Evolutionary conservation across 495 filamentous ascomycete species (phyloP).

Genomic region (Penicillium turbatum): DNA sequence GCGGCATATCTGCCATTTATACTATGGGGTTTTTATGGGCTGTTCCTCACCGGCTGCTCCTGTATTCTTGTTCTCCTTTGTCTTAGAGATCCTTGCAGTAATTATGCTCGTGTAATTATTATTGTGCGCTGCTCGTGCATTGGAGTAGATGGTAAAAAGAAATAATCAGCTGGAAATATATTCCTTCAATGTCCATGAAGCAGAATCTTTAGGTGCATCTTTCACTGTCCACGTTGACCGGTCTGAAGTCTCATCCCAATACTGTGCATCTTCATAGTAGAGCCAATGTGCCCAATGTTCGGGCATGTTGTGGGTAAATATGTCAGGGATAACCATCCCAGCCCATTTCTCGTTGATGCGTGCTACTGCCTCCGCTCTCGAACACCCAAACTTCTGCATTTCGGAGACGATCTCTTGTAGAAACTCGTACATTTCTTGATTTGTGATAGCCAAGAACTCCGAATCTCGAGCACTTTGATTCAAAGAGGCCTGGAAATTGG

Average conservation of each 20-base stretch:
- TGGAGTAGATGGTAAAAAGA: constrained; percentile 6
- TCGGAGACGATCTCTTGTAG: neutral
- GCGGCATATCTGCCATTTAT: constrained; percentile 26
- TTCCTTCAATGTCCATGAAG: neutral
- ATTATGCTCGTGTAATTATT: constrained; percentile 31
- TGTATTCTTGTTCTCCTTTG: constrained; percentile 36
- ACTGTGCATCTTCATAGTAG: neutral
- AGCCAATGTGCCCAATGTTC: neutral
- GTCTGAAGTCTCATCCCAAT: neutral
- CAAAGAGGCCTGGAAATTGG: neutral
- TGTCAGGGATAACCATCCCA: neutral
- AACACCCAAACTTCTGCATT: neutral
- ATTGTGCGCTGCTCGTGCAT: constrained; percentile 9
- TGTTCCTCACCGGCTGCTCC: constrained; percentile 21
- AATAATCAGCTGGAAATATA: neutral
- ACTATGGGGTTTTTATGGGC: constrained; percentile 20
- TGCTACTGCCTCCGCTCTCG: neutral
- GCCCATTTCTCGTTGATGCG: neutral
- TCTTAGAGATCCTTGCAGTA: constrained; percentile 34
- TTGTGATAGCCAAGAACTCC: neutral
- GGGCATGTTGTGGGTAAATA: neutral
- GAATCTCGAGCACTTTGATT: neutral
- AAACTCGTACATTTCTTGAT: neutral
- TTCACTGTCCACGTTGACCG: neutral
- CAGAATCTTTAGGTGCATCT: neutral